Evolutionary conservation across 306 rosid genomes (phyloP), one percentile per base, ranked within the genome.

Genomic region (Prunus armeniaca): DNA sequence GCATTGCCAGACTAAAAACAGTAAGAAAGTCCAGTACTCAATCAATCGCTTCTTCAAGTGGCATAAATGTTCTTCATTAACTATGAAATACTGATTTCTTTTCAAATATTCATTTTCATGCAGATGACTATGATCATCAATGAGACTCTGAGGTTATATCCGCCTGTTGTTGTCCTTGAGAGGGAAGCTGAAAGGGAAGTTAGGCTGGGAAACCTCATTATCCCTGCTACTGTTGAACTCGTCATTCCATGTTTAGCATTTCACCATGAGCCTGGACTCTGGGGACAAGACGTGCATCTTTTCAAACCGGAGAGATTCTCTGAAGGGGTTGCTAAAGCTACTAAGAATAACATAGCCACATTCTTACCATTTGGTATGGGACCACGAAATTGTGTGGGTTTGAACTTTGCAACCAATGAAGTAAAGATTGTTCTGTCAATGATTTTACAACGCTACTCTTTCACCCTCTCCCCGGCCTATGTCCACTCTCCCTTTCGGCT

Each of bases 91-190:
- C 69, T 14, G 51, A 65, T 55, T 22, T 34, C 14, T 32, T 55
- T 38, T 54, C 2, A n/a, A 18, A 2, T 11, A 17, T 19, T 45
- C 24, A 28, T 68, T 20, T 47, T 3, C 28, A 69, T 62, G 55
- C 71, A 76, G 81, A 81, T 76, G 73, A 65, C 25, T 58, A 58
- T 56, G 81, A 57, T 81, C 27, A 71, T 81, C 22, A 81, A 81
- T n/a, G 85, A 81, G 62, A 30, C 75, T 57, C 28, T 77, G 4
- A 76, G 81, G 64, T 14, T 77, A 71, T 71, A 81, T 72, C 65
- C 79, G 22, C 85, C 84, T 0, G 15, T 54, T 10, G 3, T 46
- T 27, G 14, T 5, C 13, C 4, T 47, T 4, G 15, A 5, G 3
- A 76, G 81, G 27, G 15, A 63, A 30, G 54, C 18, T 19, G 56